phyloP scores from a whole-genome alignment of 495 filamentous ascomycete species.

The Usnea hakonensis region DNA sequence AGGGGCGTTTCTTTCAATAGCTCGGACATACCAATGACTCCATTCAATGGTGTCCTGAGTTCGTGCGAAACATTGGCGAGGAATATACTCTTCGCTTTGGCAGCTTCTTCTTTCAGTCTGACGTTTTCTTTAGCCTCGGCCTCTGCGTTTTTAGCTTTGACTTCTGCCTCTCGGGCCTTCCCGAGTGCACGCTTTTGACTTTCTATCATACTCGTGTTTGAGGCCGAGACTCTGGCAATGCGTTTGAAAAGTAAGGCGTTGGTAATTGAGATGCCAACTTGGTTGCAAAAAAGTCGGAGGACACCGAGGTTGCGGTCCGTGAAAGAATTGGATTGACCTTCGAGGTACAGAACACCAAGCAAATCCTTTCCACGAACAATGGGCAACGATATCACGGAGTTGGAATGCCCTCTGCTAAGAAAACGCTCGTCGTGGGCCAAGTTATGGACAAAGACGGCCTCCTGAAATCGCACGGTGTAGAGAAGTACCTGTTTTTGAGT shows the following conservation, averaged over 20 bases:
- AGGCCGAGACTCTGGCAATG: constrained; percentile 67
- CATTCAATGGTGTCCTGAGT: constrained; percentile 77
- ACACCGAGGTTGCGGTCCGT: constrained; percentile 83
- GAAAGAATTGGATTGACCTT: constrained; percentile 77
- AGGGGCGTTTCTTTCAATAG: constrained; percentile 70
- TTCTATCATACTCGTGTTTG: constrained; percentile 81
- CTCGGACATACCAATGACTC: constrained; percentile 85
- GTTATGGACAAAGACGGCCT: constrained; percentile 76
- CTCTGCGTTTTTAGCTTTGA: constrained; percentile 75
- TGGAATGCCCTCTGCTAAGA: constrained; percentile 66
- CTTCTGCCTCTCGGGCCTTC: constrained; percentile 71
- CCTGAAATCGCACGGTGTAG: constrained; percentile 76
- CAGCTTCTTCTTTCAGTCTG: constrained; percentile 82
- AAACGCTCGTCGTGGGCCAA: constrained; percentile 80
- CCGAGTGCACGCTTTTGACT: constrained; percentile 75
- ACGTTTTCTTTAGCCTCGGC: constrained; percentile 79
- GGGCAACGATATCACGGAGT: constrained; percentile 76
- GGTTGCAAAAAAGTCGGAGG: constrained; percentile 77
- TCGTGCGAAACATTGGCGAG: constrained; percentile 88
- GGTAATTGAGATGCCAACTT: constrained; percentile 80
- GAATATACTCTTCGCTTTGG: constrained; percentile 86
- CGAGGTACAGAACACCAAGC: constrained; percentile 76
- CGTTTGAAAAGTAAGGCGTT: constrained; percentile 80
- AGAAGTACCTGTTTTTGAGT: constrained; percentile 73
- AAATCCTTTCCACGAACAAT: constrained; percentile 73